These are phyloP conservation scores for Pichia paraexigua DNA, from an alignment of 805 yeast species.

Conservation along the genomic window DNA sequence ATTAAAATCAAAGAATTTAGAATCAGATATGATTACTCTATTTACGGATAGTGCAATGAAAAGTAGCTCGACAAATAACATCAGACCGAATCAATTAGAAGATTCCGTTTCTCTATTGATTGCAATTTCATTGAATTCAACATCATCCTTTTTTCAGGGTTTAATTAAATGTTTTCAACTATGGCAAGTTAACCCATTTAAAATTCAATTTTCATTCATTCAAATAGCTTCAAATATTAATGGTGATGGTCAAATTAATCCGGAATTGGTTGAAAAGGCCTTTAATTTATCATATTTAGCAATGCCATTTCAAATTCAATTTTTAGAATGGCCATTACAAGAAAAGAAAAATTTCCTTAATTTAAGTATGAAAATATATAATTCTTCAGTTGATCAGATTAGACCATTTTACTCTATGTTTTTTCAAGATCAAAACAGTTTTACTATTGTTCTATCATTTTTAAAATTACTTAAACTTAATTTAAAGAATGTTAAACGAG, in stretches of 20 bases:
- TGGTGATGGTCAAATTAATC: constrained; percentile 9
- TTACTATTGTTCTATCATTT: constrained; percentile 17
- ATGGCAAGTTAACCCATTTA: constrained; percentile 29
- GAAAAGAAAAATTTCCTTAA: constrained; percentile 12
- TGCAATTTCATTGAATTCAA: constrained; percentile 15
- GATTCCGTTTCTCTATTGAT: constrained; percentile 9
- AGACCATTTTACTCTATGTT: constrained; percentile 11
- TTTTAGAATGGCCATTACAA: constrained; percentile 21
- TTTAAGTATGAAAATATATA: constrained; percentile 13
- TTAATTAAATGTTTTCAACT: constrained; percentile 23
- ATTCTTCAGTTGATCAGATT: constrained; percentile 9
- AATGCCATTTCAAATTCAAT: constrained; percentile 19
- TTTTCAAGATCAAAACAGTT: constrained; percentile 16
- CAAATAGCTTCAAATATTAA: constrained; percentile 4
- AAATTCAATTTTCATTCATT: constrained; percentile 13
- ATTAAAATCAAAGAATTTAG: constrained; percentile 8
- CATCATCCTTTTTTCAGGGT: constrained; percentile 18
- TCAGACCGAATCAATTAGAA: constrained; percentile 8
- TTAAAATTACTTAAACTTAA: constrained; percentile 15
- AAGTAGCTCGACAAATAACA: background rate
- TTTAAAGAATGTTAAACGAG: constrained; percentile 7
- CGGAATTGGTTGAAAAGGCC: constrained; percentile 16
- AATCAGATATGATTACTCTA: constrained; percentile 4
- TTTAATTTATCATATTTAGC: constrained; percentile 20
- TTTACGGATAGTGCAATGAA: constrained; percentile 1